Evolutionary conservation across 1,284 basidiomycete genomes (phyloP), one percentile per base, ranked within the genome.

Genomic region (Cutaneotrichosporon spelunceum): DNA sequence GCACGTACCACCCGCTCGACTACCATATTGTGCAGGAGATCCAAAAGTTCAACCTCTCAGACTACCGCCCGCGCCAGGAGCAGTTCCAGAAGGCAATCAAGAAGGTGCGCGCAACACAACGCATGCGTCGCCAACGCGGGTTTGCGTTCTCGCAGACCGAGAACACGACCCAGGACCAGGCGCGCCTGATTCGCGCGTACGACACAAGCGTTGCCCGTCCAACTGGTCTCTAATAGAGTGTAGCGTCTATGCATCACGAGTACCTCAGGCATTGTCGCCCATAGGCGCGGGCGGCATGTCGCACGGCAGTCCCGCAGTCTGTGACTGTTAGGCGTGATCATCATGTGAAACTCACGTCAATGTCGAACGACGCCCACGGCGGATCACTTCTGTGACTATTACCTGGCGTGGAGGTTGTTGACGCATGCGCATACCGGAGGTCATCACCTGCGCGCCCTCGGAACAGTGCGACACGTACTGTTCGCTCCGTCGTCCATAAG

Each of bases 61-160:
- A 99, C 75, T 97, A 98, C 76, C 84, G 96, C 48, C 96, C 96
- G 1, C 84, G 95, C 61, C 95, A 98, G 81, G 95, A 96, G 79
- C 95, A 99, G 87, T 94, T 94, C 81, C 92, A 94, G 79, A 94
- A 96, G 78, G 93, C 93, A 8, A 97, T 97, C 83, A 96, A 96
- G 80, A 97, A 97, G 76, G 94, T 97, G 13, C 87, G 94, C 34
- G 94, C 93, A 0, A 90, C 93, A 1, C 94, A 97, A 75, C 87
- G 93, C 47, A 91, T 97, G 89, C 87, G 93, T 23, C 84, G 90
- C 63, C 95, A 92, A 71, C 86, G 94, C 61, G 93, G 93, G 1
- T 97, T 97, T 75, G 93, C 94, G 1, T 98, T 98, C 83, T 92
- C 89, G 73, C 93, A 97, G 79, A 94, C 92, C 14, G 92, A 95